Conservation (phyloP, 768 basidiomycete genomes). For the Tephrocybe rancida region DNA sequence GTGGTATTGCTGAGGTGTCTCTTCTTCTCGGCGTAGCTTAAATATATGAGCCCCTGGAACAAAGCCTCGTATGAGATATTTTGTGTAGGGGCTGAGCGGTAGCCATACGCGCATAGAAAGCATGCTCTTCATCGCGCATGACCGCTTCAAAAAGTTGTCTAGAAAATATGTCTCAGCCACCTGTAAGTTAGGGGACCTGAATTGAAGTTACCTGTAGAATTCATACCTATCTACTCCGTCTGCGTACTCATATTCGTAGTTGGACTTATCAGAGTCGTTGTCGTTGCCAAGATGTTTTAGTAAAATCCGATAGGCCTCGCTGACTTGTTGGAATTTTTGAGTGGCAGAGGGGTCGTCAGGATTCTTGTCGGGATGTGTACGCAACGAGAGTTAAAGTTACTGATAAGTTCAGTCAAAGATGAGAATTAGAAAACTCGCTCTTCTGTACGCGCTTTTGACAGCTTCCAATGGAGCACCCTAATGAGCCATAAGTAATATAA, state of each 20-base stretch:
- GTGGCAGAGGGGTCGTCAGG: conserved; percentile 66
- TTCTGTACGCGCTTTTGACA: conserved; percentile 72
- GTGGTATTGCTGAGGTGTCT: conserved; percentile 54
- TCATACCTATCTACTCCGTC: conserved; percentile 26
- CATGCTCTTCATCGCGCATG: conserved; percentile 32
- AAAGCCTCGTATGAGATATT: neutral
- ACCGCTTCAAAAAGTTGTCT: conserved; percentile 45
- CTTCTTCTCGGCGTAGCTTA: conserved; percentile 30
- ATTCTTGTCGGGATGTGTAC: conserved; percentile 81
- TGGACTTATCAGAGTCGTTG: conserved; percentile 34
- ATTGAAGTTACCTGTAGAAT: conserved; percentile 43
- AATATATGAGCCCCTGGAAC: conserved; percentile 12
- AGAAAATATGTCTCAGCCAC: conserved; percentile 2
- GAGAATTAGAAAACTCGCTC: conserved; percentile 40
- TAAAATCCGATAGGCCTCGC: conserved; percentile 68
- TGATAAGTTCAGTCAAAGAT: neutral
- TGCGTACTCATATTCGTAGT: conserved; percentile 38
- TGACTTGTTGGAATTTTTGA: conserved; percentile 66
- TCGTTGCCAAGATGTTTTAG: conserved; percentile 54
- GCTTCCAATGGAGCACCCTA: conserved; percentile 64
- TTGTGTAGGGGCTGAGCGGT: neutral
- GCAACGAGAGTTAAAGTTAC: conserved; percentile 53
- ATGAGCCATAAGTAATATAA: neutral
- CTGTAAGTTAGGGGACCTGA: neutral
- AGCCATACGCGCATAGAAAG: conserved; percentile 9